Percentiles rank a stretch among this genome's conserved stretches.
These are phyloP conservation scores for Boletus sp. DNA, from an alignment of 768 basidiomycete species.

Conservation along the genomic window DNA sequence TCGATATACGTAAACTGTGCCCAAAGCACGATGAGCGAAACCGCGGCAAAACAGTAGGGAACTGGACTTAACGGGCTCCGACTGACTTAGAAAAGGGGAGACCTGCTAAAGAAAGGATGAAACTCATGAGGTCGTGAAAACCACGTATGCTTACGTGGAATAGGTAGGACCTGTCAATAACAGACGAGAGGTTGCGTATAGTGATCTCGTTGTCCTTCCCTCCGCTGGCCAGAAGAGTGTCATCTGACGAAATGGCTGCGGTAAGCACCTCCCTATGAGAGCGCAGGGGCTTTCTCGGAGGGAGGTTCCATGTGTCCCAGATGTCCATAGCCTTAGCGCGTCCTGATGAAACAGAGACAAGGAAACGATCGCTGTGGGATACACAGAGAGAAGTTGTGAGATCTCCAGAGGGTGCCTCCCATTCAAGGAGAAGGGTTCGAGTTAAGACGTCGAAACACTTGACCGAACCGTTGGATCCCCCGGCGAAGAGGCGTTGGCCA, in stretches of 20 bases:
- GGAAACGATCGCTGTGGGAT: constrained; percentile 1
- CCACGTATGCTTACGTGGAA: background rate
- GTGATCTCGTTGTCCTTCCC: background rate
- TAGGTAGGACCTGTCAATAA: background rate
- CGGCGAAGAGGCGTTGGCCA: constrained; percentile 13
- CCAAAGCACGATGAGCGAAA: background rate
- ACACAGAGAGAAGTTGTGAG: constrained; percentile 5
- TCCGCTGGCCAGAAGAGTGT: background rate
- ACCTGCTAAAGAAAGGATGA: constrained; percentile 5
- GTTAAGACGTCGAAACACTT: constrained; percentile 8
- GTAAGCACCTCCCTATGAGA: background rate
- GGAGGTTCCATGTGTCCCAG: constrained; percentile 9
- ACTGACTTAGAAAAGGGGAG: background rate
- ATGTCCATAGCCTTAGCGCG: constrained; percentile 2
- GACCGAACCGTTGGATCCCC: constrained; percentile 7
- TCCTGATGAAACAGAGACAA: constrained; percentile 11
- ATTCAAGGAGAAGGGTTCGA: background rate
- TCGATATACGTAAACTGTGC: constrained; percentile 13
- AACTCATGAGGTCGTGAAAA: background rate
- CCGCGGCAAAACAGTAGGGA: background rate
- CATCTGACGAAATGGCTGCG: constrained; percentile 4
- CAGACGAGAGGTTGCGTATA: background rate
- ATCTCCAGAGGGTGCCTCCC: background rate
- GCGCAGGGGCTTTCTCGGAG: background rate
- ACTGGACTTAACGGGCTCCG: constrained; percentile 7